Evolutionary conservation across 2,329 filamentous ascomycete genomes (phyloP), one percentile per base, ranked within the genome.

Genomic region (Aureobasidium mangrovei): DNA sequence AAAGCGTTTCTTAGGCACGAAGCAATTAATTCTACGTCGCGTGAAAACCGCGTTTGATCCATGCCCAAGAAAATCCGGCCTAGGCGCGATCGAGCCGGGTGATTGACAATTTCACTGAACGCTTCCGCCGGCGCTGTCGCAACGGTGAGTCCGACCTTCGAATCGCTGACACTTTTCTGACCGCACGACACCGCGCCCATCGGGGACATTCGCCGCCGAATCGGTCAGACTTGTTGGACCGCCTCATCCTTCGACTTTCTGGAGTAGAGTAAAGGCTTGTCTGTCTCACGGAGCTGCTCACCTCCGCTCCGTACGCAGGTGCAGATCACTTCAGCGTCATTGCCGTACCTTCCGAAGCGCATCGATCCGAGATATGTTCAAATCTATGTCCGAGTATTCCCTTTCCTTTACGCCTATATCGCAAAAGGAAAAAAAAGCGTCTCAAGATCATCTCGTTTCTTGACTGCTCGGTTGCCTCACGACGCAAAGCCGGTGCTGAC

Each of bases 301-400:
- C 18, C 18, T 18, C 18, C 18, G 3, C 29, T 51, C 47, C 47
- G 47, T 42, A 51, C 28, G 47, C 47, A 51, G 28, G 12, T 33
- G 38, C 18, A 49, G 47, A 51, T 51, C 47, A 51, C 47, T 41
- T 51, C 38, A 51, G 47, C 47, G 47, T 51, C 47, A 42, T 40
- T 51, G 47, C 47, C 47, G 47, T 18, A 42, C n/a, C 38, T 39
- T 18, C 46, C 46, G 46, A 24, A 39, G 32, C 35, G 18, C 26
- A 35, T 42, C 38, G 29, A 51, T 35, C 29, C 38, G 29, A 40
- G 47, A 42, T 9, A 51, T 40, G 9, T 6, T 51, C 29, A 28
- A 43, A 43, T 12, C 32, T 35, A 35, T 35, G 32, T 35, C 32
- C 32, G 32, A 35, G 32, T 7, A 35, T 35, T 35, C 10, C 10